Evolutionary conservation across 2,329 filamentous ascomycete species (phyloP).

Genomic region (Aspergillus costaricaensis): DNA sequence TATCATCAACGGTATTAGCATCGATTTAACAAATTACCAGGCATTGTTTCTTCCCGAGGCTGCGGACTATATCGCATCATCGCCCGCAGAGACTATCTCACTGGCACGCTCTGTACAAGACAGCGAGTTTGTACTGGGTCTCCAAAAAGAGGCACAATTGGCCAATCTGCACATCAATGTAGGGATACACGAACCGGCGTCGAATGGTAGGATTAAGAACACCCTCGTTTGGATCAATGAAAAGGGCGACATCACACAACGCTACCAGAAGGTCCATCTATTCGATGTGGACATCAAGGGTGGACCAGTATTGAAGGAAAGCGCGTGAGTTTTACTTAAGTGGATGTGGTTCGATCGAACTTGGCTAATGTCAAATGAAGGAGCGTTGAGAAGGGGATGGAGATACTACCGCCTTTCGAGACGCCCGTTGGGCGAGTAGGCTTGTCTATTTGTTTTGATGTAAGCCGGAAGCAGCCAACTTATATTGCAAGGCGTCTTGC

Average conservation of each 20-base stretch:
- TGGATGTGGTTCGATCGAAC: background rate
- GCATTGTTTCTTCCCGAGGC: conserved; percentile 92
- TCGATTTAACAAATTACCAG: conserved; percentile 40
- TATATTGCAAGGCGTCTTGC: background rate
- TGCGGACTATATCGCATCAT: conserved; percentile 78
- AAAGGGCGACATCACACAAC: conserved; percentile 58
- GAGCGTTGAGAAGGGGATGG: conserved; percentile 67
- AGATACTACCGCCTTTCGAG: conserved; percentile 69
- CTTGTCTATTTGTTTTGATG: conserved; percentile 84
- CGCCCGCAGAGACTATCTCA: conserved; percentile 66
- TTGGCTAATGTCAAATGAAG: conserved; percentile 23
- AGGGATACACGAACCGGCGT: conserved; percentile 76
- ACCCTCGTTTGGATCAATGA: conserved; percentile 68
- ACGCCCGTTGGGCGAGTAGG: conserved; percentile 75
- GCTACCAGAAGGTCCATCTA: conserved; percentile 87
- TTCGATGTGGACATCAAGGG: conserved; percentile 71
- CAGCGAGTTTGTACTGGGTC: conserved; percentile 74
- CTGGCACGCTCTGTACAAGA: conserved; percentile 67
- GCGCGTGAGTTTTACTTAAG: conserved; percentile 42
- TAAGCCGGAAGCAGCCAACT: conserved; percentile 32
- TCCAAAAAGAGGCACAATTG: conserved; percentile 67
- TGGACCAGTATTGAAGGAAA: conserved; percentile 64
- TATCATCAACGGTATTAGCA: background rate
- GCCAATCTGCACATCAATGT: conserved; percentile 75
- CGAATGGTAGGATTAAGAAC: conserved; percentile 60